These are phyloP conservation scores for Arthromyces matolae DNA, from an alignment of 768 basidiomycete species.

Conservation along the genomic window DNA sequence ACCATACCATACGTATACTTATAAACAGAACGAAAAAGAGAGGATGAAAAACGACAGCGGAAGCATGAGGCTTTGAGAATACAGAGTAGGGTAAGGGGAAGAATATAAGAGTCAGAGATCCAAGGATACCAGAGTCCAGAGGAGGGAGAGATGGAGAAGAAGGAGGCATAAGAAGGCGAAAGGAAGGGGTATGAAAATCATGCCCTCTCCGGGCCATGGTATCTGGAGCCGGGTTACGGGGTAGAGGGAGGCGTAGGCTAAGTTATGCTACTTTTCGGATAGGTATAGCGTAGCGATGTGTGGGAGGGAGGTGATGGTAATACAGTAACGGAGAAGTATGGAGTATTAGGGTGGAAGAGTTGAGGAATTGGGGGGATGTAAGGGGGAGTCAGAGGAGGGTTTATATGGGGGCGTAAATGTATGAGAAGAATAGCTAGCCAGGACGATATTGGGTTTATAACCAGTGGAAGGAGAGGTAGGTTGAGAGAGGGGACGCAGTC, in stretches of 20 bases:
- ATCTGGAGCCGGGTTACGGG: conserved; percentile 4
- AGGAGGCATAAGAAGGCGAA: too few species aligned
- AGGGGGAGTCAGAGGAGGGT: neutral
- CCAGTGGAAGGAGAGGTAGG: too few species aligned
- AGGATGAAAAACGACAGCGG: too few species aligned
- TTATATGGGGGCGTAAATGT: conserved; percentile 18
- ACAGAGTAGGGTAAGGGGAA: conserved; percentile 1
- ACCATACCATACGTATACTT: too few species aligned
- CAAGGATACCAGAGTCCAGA: too few species aligned
- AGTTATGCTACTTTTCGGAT: conserved; percentile 21
- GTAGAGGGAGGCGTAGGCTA: conserved; percentile 8
- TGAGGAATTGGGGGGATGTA: conserved; percentile 4
- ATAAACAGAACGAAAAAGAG: too few species aligned
- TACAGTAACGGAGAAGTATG: conserved; percentile 13
- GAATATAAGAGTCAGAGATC: neutral
- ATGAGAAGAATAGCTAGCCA: conserved; percentile 13
- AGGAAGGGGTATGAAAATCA: too few species aligned
- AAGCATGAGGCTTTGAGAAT: too few species aligned
- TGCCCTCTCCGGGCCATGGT: too few species aligned
- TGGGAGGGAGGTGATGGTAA: conserved; percentile 13
- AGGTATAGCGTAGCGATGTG: conserved; percentile 20
- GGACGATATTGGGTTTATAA: too few species aligned
- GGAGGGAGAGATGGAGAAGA: too few species aligned
- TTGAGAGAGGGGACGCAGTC: too few species aligned
- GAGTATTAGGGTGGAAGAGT: conserved; percentile 4